A percentile compares a stretch with the other conserved stretches of the same genome.
Evolutionary conservation across 306 rosid species (phyloP).

Genomic region (Oemleria cerasiformis): DNA sequence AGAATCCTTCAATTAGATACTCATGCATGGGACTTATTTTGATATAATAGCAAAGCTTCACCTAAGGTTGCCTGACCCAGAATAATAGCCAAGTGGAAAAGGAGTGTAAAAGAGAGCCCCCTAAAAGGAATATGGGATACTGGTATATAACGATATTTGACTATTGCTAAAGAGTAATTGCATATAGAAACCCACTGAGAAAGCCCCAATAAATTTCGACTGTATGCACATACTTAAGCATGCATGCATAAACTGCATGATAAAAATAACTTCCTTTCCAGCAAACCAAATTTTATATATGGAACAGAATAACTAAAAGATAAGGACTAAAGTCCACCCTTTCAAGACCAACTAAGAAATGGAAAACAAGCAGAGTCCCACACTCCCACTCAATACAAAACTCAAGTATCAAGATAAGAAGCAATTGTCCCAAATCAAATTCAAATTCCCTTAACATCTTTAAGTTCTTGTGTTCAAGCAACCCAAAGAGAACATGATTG

Average conservation of each 20-base stretch:
- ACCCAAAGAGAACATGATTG: not conserved
- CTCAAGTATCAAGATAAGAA: not conserved
- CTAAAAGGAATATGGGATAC: too few species aligned
- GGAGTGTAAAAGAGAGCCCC: not conserved
- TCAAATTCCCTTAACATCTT: not conserved
- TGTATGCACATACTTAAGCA: not conserved
- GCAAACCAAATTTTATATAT: not conserved
- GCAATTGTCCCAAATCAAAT: not conserved
- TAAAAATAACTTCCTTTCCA: not conserved
- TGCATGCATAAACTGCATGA: not conserved
- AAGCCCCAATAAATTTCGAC: too few species aligned
- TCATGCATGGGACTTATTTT: not conserved
- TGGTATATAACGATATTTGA: not conserved
- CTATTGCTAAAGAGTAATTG: not conserved
- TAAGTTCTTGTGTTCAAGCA: not conserved
- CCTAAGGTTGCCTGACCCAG: not conserved
- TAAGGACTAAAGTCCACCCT: not conserved
- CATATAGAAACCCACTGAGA: not conserved
- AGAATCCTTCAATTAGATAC: not conserved
- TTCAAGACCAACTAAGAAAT: not conserved
- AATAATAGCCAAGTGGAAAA: not conserved
- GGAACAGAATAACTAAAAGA: not conserved
- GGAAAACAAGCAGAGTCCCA: not conserved
- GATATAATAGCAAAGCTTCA: not conserved
- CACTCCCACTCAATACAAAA: not conserved